A percentile compares a stretch with the other conserved stretches of the same genome.
These are phyloP conservation scores for Melampsora abietis-canadensis DNA, from an alignment of 1,284 basidiomycete genomes.

Conservation along the genomic window DNA sequence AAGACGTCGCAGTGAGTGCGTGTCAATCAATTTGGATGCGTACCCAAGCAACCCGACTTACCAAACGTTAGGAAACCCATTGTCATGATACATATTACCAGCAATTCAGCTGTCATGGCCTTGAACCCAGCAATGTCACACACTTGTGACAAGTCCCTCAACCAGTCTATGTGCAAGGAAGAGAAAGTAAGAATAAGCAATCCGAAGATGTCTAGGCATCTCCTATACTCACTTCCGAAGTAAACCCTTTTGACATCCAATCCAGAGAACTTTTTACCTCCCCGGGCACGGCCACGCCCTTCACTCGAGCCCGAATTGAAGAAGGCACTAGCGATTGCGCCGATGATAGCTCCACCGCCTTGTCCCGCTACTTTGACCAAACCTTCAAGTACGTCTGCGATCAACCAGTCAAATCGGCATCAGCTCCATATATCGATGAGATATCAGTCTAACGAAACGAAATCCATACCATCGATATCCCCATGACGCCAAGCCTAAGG, in stretches of 20 bases:
- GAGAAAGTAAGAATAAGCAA: neutral
- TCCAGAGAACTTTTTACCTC: constrained; percentile 50
- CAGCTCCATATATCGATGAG: neutral
- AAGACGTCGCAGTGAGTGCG: neutral
- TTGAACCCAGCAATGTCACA: constrained; percentile 42
- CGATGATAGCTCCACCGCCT: constrained; percentile 32
- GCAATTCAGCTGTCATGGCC: constrained; percentile 29
- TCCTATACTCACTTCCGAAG: constrained; percentile 50
- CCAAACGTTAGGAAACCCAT: constrained; percentile 48
- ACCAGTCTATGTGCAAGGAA: constrained; percentile 32
- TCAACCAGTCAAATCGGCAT: neutral
- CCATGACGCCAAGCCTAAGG: constrained; percentile 40
- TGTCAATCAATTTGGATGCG: neutral
- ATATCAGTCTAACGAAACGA: neutral
- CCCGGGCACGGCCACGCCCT: constrained; percentile 23
- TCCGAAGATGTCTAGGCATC: neutral
- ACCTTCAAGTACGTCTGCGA: constrained; percentile 30
- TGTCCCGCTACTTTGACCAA: constrained; percentile 36
- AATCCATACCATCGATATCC: constrained; percentile 29
- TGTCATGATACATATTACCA: constrained; percentile 48
- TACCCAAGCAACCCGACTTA: neutral
- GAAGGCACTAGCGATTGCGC: constrained; percentile 38
- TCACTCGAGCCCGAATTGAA: constrained; percentile 22
- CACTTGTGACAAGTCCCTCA: constrained; percentile 42
- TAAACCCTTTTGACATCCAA: constrained; percentile 52